These are phyloP conservation scores for Pezicula rhizophila DNA, from an alignment of 2,329 filamentous ascomycete species.

Conservation along the genomic window DNA sequence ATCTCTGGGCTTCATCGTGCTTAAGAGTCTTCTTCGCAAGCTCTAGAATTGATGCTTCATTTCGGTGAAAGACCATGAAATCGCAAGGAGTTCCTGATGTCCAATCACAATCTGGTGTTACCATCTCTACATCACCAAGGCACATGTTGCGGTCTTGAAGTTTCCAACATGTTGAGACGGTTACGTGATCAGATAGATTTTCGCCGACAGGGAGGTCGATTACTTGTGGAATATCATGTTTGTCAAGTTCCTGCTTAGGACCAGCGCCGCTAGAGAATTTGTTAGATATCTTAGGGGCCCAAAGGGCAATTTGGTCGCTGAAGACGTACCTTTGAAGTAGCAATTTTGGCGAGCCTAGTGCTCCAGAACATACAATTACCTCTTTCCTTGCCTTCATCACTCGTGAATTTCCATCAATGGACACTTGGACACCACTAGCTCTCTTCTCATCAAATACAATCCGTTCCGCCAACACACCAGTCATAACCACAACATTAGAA, in stretches of 20 bases:
- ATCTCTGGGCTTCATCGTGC: not conserved
- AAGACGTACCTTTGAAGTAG: constrained; percentile 32
- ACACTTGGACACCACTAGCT: constrained; percentile 16
- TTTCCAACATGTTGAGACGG: constrained; percentile 9
- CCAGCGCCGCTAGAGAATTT: constrained; percentile 35
- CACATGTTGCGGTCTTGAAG: constrained; percentile 5
- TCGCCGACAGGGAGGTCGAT: constrained; percentile 8
- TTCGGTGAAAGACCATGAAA: constrained; percentile 4
- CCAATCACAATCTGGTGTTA: constrained; percentile 4
- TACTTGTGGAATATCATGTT: constrained; percentile 16
- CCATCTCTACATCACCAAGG: constrained; percentile 6
- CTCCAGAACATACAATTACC: constrained; percentile 40
- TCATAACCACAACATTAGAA: constrained; percentile 19
- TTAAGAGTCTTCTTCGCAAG: constrained; percentile 1
- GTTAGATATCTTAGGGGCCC: not conserved
- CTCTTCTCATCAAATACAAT: constrained; percentile 35
- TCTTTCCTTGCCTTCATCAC: constrained; percentile 23
- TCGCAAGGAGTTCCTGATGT: constrained; percentile 5
- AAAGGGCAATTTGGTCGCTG: not conserved
- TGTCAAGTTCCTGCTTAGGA: constrained; percentile 32
- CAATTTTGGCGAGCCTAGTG: constrained; percentile 43
- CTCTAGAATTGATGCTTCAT: not conserved
- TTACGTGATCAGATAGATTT: constrained; percentile 9
- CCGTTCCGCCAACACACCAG: constrained; percentile 16
- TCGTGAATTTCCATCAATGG: too few species aligned